Base-by-base conservation (phyloP, 108 stramenopile genomes). In the Skeletonema grethae region DNA sequence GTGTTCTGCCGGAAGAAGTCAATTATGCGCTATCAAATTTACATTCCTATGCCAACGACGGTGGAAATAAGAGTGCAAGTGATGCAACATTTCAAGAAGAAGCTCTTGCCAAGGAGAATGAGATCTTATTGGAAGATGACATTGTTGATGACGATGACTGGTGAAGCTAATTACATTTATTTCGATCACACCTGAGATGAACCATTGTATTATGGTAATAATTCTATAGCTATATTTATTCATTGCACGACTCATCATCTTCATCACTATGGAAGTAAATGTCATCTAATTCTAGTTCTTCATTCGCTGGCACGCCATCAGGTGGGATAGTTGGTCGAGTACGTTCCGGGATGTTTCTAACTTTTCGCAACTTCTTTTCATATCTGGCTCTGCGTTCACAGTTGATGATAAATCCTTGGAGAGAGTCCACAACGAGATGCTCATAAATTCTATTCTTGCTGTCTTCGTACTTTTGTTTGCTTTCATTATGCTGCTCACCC, bases 1-100 rank as follows among this genome's bases (percentile, higher is more conserved):
- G 12, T 30, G 85, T 90, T 41, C 34, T 78, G 55, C 90, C 90
- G 16, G 61, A 80, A 20, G 77, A 87, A 34, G 76, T 91, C 22
- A 77, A 88, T 43, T 79, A 82, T 34, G 77, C 78, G 4, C 55
- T 88, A 20, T 78, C 79, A 22, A 77, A 78, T 63, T 56, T 91
- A 8, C 84, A 91, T 72, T 88, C 87, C 9, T 80, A 73, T 45
- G 83, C 71, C 15, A 69, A 63, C 20, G 60, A 82, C 72, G 28
- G 62, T 46, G 50, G 50, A 9, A 53, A 22, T 22, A 72, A 35
- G 41, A 61, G 39, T 48, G 66, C 66, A 30, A 18, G 28, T 10
- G 24, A 64, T 10, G n/a, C 41, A 18, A 63, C 61, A 7, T 32
- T 11, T 16, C 72, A 55, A 30, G 57, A 55, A 20, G 11, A n/a